Conservation (phyloP, 2,329 filamentous ascomycete genomes). For the Ophiostoma pallidulum region DNA sequence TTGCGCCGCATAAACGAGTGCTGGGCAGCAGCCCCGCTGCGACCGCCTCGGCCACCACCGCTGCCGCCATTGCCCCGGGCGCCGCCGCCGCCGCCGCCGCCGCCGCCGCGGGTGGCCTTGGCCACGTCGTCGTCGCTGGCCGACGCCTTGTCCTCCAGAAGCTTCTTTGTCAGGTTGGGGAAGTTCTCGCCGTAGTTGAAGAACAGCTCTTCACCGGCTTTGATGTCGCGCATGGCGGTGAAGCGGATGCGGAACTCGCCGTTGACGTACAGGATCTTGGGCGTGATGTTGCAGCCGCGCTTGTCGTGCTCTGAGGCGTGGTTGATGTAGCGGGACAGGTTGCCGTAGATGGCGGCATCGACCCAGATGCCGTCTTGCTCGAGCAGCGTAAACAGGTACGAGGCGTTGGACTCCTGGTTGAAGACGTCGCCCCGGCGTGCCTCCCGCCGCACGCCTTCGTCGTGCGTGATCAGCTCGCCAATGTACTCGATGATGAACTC, state of each 20-base stretch:
- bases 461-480: conserved; percentile 63
- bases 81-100: background rate
- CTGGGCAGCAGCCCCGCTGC: background rate
- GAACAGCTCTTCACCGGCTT: conserved; percentile 65
- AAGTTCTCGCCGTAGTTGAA: conserved; percentile 72
- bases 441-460: conserved; percentile 61
- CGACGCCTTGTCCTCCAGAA: conserved; percentile 34
- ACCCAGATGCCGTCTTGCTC: conserved; percentile 57
- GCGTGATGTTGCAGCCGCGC: conserved; percentile 50
- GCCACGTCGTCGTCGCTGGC: conserved; percentile 12
- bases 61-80: background rate
- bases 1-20: background rate
- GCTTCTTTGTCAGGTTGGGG: conserved; percentile 48
- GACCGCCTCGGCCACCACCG: background rate
- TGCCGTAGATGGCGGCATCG: conserved; percentile 68
- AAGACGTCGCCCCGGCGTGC: conserved; percentile 51
- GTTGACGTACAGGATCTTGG: conserved; percentile 62
- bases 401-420: conserved; percentile 52
- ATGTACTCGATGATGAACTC: conserved; percentile 77
- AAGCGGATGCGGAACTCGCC: conserved; percentile 70
- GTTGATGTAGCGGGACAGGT: conserved; percentile 77
- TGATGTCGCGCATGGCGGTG: conserved; percentile 56
- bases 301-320: conserved; percentile 49
- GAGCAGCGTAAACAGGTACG: conserved; percentile 54
- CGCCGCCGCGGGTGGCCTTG: background rate